These are phyloP conservation scores for Xylaria sp. DNA, from an alignment of 2,329 filamentous ascomycete genomes.

Conservation along the genomic window DNA sequence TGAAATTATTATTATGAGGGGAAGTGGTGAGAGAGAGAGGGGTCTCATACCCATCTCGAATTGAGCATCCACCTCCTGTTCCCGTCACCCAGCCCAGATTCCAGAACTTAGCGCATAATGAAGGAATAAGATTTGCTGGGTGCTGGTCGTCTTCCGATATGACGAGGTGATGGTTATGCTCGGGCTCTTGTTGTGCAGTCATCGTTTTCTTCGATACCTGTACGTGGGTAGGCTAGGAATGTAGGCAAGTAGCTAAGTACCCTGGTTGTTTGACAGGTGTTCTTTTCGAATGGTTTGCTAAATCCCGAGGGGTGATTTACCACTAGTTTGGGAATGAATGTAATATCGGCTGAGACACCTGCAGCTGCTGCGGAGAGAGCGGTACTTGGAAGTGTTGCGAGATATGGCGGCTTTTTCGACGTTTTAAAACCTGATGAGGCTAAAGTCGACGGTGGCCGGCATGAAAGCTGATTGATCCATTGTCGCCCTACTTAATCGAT, in stretches of 20 bases:
- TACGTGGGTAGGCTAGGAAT: neutral
- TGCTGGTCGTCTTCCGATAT: conserved; percentile 78
- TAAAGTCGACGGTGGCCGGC: conserved; percentile 44
- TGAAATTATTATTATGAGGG: conserved; percentile 33
- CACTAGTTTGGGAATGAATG: conserved; percentile 18
- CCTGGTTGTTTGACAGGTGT: conserved; percentile 25
- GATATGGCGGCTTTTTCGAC: conserved; percentile 24
- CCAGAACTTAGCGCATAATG: conserved; percentile 96
- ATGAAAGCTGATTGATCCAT: conserved; percentile 38
- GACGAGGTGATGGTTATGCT: conserved; percentile 66
- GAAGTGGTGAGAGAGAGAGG: conserved; percentile 20
- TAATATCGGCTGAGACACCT: conserved; percentile 29
- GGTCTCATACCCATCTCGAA: conserved; percentile 67
- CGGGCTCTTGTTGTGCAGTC: conserved; percentile 29
- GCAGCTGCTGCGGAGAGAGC: conserved; percentile 26
- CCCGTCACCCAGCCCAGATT: conserved; percentile 93
- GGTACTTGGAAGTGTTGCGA: conserved; percentile 26
- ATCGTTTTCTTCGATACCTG: conserved; percentile 9
- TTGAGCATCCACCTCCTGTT: conserved; percentile 84
- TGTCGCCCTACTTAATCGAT: conserved; percentile 24
- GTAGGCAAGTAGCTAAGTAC: neutral
- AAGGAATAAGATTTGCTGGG: conserved; percentile 94
- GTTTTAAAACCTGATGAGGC: conserved; percentile 42
- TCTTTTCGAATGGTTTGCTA: conserved; percentile 14
- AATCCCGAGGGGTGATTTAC: conserved; percentile 22